A percentile compares a stretch with the other conserved stretches of the same genome.
Evolutionary conservation across 345 rosid species (phyloP).

Genomic region (Eucalyptus regnans): DNA sequence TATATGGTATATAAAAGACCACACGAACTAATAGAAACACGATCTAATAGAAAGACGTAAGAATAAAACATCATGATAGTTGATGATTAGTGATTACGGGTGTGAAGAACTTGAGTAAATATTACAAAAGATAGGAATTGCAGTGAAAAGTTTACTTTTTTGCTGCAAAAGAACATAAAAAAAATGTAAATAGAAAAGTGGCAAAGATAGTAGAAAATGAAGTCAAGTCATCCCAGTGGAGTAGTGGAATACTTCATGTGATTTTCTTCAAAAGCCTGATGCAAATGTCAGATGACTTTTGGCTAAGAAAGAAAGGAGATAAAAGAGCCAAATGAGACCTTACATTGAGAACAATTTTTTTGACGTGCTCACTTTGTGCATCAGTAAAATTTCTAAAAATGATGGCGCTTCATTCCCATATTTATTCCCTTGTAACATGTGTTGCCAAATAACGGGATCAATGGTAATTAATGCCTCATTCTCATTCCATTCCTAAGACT

Average conservation of each 20-base stretch:
- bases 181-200: neutral
- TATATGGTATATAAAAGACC: neutral
- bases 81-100: neutral
- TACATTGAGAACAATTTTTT: neutral
- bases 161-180: neutral
- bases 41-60: neutral
- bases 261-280: neutral
- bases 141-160: neutral
- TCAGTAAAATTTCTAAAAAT: neutral
- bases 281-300: neutral
- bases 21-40: neutral
- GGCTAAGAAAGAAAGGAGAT: neutral
- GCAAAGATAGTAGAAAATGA: neutral
- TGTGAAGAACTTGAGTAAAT: neutral
- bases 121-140: neutral
- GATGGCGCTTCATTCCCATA: neutral
- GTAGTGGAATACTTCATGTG: neutral
- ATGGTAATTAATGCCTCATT: neutral
- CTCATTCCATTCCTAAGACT: neutral
- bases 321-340: neutral
- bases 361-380: neutral
- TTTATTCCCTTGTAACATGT: neutral
- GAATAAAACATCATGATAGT: neutral
- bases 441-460: neutral
- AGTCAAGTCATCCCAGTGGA: neutral